A percentile compares a stretch with the other conserved stretches of the same genome.
Evolutionary conservation across 805 yeast species (phyloP).

Genomic region (Candida endomychidarum): DNA sequence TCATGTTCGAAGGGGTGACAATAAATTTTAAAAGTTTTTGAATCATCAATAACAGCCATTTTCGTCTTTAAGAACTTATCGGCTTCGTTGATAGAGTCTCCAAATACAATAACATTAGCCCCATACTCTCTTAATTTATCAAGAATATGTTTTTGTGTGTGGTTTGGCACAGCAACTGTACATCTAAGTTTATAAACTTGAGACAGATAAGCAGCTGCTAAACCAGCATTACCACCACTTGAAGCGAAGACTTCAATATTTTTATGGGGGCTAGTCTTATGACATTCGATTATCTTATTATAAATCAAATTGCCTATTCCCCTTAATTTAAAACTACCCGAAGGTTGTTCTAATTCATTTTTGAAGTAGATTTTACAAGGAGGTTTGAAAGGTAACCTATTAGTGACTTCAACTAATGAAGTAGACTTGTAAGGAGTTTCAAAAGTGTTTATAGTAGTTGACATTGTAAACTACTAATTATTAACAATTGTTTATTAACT

Average conservation of each 20-base stretch:
- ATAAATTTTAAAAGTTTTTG: slow-evolving; percentile 21
- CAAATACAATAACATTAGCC: slow-evolving; percentile 26
- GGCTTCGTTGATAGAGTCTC: slow-evolving; percentile 35
- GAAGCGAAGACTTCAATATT: slow-evolving; percentile 26
- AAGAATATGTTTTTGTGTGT: slow-evolving; percentile 21
- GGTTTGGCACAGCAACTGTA: slow-evolving; percentile 32
- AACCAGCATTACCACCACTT: slow-evolving; percentile 39
- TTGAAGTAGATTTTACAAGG: slow-evolving; percentile 48
- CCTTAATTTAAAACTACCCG: slow-evolving; percentile 58
- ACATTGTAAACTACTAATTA: too few species aligned
- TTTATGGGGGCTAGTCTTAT: slow-evolving; percentile 19
- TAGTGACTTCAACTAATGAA: slow-evolving; percentile 40
- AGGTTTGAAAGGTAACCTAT: slow-evolving; percentile 28
- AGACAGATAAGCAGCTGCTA: slow-evolving; percentile 34
- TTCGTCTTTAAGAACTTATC: slow-evolving; percentile 23
- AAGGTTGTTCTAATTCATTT: slow-evolving; percentile 55
- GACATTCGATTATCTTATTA: slow-evolving; percentile 28
- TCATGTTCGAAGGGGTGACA: slow-evolving; percentile 36
- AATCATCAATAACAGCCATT: slow-evolving; percentile 17
- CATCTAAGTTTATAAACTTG: slow-evolving; percentile 22
- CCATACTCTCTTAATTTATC: slow-evolving; percentile 21
- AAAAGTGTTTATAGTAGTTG: neutral
- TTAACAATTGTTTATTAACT: too few species aligned
- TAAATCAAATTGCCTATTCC: slow-evolving; percentile 52
- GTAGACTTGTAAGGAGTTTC: slow-evolving; percentile 25